These are phyloP conservation scores for Colletotrichum sp. DNA, from an alignment of 2,329 filamentous ascomycete genomes.

Conservation along the genomic window DNA sequence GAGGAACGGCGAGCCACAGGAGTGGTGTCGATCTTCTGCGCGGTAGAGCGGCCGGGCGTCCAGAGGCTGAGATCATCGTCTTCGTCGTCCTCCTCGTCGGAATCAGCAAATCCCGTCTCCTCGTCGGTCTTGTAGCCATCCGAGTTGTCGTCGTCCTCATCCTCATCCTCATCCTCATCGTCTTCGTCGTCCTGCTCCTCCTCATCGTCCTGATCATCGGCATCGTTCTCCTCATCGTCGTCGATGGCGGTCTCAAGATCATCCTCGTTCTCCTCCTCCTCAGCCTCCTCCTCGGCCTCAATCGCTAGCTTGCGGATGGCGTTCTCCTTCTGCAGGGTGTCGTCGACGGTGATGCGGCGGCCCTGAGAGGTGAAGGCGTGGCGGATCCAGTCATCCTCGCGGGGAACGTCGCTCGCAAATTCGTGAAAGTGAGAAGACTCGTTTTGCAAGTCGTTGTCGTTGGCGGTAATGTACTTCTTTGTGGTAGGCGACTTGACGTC, in stretches of 20 bases:
- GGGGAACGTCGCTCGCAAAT: slow-evolving; percentile 81
- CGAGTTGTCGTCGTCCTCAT: slow-evolving; percentile 58
- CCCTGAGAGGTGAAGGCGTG: slow-evolving; percentile 68
- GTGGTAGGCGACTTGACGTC: slow-evolving; percentile 41
- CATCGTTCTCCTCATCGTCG: slow-evolving; percentile 41
- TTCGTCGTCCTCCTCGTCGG: slow-evolving; percentile 69
- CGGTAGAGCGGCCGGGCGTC: slow-evolving; percentile 52
- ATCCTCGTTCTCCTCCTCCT: slow-evolving; percentile 70
- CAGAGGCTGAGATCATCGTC: slow-evolving; percentile 70
- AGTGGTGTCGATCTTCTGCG: slow-evolving; percentile 40
- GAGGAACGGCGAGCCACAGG: slow-evolving; percentile 44
- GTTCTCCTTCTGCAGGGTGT: slow-evolving; percentile 90
- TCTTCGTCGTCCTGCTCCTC: slow-evolving; percentile 60
- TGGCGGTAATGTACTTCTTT: slow-evolving; percentile 56
- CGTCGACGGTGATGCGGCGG: slow-evolving; percentile 82
- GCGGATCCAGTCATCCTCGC: slow-evolving; percentile 89
- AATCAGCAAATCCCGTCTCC: slow-evolving; percentile 71
- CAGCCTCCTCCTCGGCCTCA: slow-evolving; percentile 89
- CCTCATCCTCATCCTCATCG: slow-evolving; percentile 54
- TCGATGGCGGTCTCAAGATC: slow-evolving; percentile 49
- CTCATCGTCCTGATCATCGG: slow-evolving; percentile 51
- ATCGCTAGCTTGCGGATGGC: slow-evolving; percentile 83
- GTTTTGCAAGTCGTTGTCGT: slow-evolving; percentile 53
- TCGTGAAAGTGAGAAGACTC: slow-evolving; percentile 80
- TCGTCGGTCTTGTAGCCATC: slow-evolving; percentile 80